Conservation (phyloP, 1,284 basidiomycete species). For the Trametes polyzona region DNA sequence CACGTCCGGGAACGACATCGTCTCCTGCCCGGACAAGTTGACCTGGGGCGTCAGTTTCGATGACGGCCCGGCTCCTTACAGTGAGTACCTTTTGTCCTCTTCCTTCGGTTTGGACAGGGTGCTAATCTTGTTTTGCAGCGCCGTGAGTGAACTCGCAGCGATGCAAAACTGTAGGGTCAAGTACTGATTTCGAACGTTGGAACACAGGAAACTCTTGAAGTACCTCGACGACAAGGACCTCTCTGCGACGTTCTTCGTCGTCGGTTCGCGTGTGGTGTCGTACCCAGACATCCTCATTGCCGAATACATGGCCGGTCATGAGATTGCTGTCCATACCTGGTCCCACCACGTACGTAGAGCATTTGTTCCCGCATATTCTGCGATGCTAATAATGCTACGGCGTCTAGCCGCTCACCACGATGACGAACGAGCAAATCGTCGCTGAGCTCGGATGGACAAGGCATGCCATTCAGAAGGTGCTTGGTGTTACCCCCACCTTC, state of each 20-base stretch:
- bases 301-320: constrained; percentile 86
- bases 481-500: constrained; percentile 81
- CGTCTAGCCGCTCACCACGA: constrained; percentile 70
- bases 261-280: constrained; percentile 89
- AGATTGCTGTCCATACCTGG: constrained; percentile 82
- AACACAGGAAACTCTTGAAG: constrained; percentile 61
- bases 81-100: constrained; percentile 48
- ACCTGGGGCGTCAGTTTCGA: constrained; percentile 87
- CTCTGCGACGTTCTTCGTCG: constrained; percentile 89
- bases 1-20: constrained; percentile 69
- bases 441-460: constrained; percentile 94
- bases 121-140: constrained; percentile 40
- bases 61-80: constrained; percentile 85
- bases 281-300: constrained; percentile 77
- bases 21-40: constrained; percentile 76
- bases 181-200: background rate
- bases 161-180: too few relatives aligned
- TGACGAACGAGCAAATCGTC: constrained; percentile 88
- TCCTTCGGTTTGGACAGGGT: constrained; percentile 7
- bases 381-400: background rate
- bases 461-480: constrained; percentile 75
- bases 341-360: constrained; percentile 58
- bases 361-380: too few relatives aligned
- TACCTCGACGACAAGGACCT: constrained; percentile 71
- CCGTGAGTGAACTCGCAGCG: constrained; percentile 38